These are phyloP conservation scores for Pythium myriotylum DNA, from an alignment of 352 stramenopile species.

Conservation along the genomic window DNA sequence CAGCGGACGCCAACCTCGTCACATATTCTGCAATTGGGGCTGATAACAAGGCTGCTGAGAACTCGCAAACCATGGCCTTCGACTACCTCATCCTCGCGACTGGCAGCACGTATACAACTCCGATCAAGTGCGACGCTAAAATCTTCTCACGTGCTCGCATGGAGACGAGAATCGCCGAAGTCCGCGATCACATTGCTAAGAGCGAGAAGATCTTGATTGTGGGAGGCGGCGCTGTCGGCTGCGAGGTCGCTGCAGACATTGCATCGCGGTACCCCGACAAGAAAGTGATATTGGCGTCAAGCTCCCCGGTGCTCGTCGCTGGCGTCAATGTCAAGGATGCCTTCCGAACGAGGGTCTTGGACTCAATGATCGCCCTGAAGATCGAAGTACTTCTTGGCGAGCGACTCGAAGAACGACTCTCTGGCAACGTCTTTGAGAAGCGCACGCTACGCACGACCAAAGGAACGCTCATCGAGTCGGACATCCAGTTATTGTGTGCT, in stretches of 20 bases:
- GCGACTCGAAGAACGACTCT: slow-evolving; percentile 40
- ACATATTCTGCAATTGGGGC: too few species aligned
- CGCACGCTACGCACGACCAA: slow-evolving; percentile 43
- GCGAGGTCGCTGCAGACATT: slow-evolving; percentile 63
- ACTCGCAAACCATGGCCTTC: slow-evolving; percentile 29
- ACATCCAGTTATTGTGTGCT: slow-evolving; percentile 59
- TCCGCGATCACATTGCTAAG: slow-evolving; percentile 32
- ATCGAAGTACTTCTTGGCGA: slow-evolving; percentile 59
- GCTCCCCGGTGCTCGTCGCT: slow-evolving; percentile 33
- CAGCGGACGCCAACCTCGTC: too few species aligned
- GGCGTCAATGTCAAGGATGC: slow-evolving; percentile 43
- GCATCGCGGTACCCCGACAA: slow-evolving; percentile 54
- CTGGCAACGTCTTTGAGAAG: slow-evolving; percentile 35
- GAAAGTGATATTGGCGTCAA: slow-evolving; percentile 49
- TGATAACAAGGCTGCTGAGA: too few species aligned
- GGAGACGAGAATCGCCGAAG: slow-evolving; percentile 32
- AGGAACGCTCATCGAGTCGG: slow-evolving; percentile 44
- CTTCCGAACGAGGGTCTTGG: slow-evolving; percentile 38
- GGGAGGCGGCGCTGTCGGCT: slow-evolving; percentile 49
- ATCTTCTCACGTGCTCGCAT: slow-evolving; percentile 4
- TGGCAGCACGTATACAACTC: slow-evolving; percentile 56
- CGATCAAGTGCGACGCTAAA: slow-evolving; percentile 43
- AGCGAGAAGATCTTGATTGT: slow-evolving; percentile 49
- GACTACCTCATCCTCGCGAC: slow-evolving; percentile 70
- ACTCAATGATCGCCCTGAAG: slow-evolving; percentile 35